Evolutionary conservation across 2,329 filamentous ascomycete genomes (phyloP).

Genomic region (Diaporthe citrichinensis): DNA sequence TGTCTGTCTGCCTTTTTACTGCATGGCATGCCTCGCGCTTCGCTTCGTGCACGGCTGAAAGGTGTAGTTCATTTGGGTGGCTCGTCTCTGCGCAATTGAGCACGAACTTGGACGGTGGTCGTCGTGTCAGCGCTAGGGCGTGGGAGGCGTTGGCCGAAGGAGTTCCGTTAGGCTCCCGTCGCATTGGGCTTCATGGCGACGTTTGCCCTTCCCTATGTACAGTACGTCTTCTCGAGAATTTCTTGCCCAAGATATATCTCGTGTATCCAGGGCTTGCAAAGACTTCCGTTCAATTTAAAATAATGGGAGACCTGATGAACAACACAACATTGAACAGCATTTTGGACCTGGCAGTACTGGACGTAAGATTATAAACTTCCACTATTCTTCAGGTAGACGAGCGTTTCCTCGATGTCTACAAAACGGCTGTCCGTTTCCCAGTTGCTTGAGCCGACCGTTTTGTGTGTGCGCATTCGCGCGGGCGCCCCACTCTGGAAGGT

Average conservation of each 20-base stretch:
- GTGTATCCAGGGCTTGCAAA: no score
- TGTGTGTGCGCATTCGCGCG: slow-evolving; percentile 30
- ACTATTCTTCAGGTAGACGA: neutral
- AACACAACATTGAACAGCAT: no score
- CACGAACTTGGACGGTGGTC: neutral
- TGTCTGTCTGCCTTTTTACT: neutral
- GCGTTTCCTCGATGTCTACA: neutral
- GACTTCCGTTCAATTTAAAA: no score
- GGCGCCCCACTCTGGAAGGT: slow-evolving; percentile 34
- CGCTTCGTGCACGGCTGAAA: neutral
- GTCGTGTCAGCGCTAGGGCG: slow-evolving; percentile 25
- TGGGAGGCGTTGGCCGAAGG: neutral
- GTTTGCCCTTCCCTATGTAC: no score
- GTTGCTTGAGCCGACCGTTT: neutral
- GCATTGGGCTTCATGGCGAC: no score
- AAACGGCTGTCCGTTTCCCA: neutral
- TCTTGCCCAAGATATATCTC: no score
- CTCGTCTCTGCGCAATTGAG: slow-evolving; percentile 25
- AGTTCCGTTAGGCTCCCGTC: neutral
- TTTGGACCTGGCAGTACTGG: neutral
- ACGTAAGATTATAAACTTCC: no score
- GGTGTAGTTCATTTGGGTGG: neutral
- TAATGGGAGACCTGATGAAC: neutral
- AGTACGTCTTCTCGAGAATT: no score
- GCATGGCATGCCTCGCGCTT: neutral